Conservation (phyloP, 1,284 basidiomycete genomes). For the Cryptococcus sp. region DNA sequence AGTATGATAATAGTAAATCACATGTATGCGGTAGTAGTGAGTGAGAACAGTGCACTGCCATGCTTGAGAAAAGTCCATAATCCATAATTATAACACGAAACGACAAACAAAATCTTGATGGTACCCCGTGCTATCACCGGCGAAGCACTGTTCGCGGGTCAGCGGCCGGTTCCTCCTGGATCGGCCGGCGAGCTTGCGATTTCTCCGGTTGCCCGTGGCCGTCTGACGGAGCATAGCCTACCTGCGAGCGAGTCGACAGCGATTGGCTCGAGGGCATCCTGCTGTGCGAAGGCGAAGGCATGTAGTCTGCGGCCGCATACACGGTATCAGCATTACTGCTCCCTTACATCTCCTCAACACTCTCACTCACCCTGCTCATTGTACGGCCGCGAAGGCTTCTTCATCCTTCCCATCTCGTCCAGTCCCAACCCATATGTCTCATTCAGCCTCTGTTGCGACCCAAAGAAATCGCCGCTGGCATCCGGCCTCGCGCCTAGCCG, state of each 20-base stretch:
- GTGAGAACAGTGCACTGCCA: no score
- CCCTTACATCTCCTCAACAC: neutral
- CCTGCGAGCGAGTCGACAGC: slow-evolving; percentile 9
- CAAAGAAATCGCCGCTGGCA: slow-evolving; percentile 27
- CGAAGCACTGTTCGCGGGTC: slow-evolving; percentile 8
- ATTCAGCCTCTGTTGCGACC: slow-evolving; percentile 5
- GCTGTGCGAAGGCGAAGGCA: slow-evolving; percentile 9
- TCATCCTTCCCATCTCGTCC: slow-evolving; percentile 21
- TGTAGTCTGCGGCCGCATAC: slow-evolving; percentile 5
- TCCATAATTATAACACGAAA: no score
- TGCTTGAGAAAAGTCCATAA: no score
- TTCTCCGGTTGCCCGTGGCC: neutral
- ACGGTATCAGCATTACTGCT: neutral
- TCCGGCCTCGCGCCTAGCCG: slow-evolving; percentile 31
- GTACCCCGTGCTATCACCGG: neutral
- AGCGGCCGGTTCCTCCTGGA: neutral
- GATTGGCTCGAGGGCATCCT: slow-evolving; percentile 5
- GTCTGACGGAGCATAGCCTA: slow-evolving; percentile 5
- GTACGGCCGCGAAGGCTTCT: slow-evolving; percentile 9
- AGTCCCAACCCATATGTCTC: slow-evolving; percentile 14
- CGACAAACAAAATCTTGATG: no score
- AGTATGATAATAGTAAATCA: no score
- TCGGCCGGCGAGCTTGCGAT: neutral
- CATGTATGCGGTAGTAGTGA: no score
- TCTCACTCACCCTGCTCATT: slow-evolving; percentile 14